Conservation (phyloP, 2,329 filamentous ascomycete genomes). For the Knufia petricola region DNA sequence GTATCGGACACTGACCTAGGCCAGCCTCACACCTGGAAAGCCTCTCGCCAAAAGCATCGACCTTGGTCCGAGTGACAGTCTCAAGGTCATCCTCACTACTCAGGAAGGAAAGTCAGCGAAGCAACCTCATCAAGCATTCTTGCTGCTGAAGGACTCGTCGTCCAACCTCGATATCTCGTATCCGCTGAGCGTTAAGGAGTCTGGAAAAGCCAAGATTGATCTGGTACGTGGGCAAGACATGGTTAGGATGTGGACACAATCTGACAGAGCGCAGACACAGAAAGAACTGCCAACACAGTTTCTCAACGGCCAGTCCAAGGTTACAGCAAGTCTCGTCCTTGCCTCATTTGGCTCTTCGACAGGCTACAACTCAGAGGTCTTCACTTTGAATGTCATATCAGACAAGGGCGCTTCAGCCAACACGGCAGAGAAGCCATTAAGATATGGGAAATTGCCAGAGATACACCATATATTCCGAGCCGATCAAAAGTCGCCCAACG, state of each 20-base stretch:
- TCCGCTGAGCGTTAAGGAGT: conserved; percentile 73
- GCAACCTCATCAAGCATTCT: conserved; percentile 87
- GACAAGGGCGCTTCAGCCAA: conserved; percentile 54
- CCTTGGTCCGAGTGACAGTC: conserved; percentile 58
- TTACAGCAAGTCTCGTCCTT: conserved; percentile 73
- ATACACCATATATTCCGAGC: conserved; percentile 85
- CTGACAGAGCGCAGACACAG: conserved; percentile 51
- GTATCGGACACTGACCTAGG: conserved; percentile 1
- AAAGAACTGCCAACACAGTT: conserved; percentile 84
- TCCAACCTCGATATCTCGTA: conserved; percentile 81
- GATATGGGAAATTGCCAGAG: conserved; percentile 74
- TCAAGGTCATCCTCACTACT: conserved; percentile 75
- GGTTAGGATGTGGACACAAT: not conserved
- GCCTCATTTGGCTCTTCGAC: conserved; percentile 72
- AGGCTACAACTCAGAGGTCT: conserved; percentile 59
- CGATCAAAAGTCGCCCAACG: conserved; percentile 71
- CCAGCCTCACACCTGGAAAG: conserved; percentile 50
- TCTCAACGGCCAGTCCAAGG: conserved; percentile 54
- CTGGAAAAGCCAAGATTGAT: conserved; percentile 74
- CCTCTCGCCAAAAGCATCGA: conserved; percentile 55
- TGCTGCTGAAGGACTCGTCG: conserved; percentile 64
- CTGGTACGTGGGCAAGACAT: conserved; percentile 52
- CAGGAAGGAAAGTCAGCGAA: conserved; percentile 69
- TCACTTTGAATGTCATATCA: conserved; percentile 59
- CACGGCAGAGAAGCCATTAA: conserved; percentile 56